Evolutionary conservation across 2,329 filamentous ascomycete species (phyloP).

Genomic region (Aspergillus oerlinghausenensis): DNA sequence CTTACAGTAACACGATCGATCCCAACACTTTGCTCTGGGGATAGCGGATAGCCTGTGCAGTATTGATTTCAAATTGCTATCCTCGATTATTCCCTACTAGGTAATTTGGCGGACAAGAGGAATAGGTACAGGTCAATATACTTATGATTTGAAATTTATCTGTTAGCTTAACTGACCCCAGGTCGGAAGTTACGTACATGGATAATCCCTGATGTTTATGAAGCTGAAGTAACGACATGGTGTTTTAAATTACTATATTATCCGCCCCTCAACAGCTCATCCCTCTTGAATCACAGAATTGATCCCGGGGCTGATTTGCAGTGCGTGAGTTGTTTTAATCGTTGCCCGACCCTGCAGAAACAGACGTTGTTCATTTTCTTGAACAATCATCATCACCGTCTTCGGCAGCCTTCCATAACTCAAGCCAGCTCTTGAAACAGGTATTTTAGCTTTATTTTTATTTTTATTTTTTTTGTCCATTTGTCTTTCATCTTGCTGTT

Average conservation of each 20-base stretch:
- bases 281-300: not conserved
- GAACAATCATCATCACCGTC: not conserved
- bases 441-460: not conserved
- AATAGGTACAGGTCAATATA: not conserved
- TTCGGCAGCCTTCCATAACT: not conserved
- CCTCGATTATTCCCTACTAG: not conserved
- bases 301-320: not conserved
- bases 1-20: conserved; percentile 21
- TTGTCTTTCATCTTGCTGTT: not conserved
- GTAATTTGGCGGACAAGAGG: not conserved
- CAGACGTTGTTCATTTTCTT: not conserved
- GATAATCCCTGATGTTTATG: not conserved
- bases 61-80: not conserved
- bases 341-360: conserved; percentile 10
- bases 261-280: not conserved
- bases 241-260: not conserved
- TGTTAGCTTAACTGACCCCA: not conserved
- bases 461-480: not conserved
- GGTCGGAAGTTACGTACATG: not conserved
- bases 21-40: conserved; percentile 12
- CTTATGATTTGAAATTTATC: not conserved
- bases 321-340: conserved; percentile 7
- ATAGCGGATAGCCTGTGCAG: not conserved
- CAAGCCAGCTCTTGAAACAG: not conserved
- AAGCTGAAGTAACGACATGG: not conserved